Conservation (phyloP, 176 grass and related monocot species). For the Oryza glaberrima region DNA sequence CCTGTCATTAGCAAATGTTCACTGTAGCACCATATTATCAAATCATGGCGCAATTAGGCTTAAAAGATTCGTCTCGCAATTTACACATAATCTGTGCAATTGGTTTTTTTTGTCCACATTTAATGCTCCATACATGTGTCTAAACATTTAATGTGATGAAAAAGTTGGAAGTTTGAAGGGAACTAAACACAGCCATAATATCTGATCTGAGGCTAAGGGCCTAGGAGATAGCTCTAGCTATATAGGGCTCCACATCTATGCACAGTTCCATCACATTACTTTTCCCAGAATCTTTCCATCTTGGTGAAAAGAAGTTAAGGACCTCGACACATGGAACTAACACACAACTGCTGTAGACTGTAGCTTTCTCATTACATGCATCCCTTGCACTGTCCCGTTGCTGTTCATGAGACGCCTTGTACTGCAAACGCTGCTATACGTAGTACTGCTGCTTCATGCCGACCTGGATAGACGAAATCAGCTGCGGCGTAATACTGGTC, state of each 20-base stretch:
- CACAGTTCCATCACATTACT: slow-evolving; percentile 25
- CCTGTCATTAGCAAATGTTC: too few species aligned
- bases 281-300: slow-evolving; percentile 50
- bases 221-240: not conserved
- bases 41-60: too few species aligned
- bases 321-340: slow-evolving; percentile 9
- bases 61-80: too few species aligned
- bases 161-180: too few species aligned
- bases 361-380: not conserved
- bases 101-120: too few species aligned
- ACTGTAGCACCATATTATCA: too few species aligned
- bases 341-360: slow-evolving; percentile 39
- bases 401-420: not conserved
- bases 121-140: too few species aligned
- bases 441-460: not conserved
- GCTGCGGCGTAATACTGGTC: not conserved
- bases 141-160: too few species aligned
- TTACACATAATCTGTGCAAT: too few species aligned
- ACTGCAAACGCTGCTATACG: not conserved
- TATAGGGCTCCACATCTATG: too few species aligned
- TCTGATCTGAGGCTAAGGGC: too few species aligned
- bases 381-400: slow-evolving; percentile 17
- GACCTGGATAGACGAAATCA: slow-evolving; percentile 41
- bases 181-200: too few species aligned
- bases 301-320: slow-evolving; percentile 34